Evolutionary conservation across 495 filamentous ascomycete species (phyloP).

Genomic region (Pyronema omphalodes): DNA sequence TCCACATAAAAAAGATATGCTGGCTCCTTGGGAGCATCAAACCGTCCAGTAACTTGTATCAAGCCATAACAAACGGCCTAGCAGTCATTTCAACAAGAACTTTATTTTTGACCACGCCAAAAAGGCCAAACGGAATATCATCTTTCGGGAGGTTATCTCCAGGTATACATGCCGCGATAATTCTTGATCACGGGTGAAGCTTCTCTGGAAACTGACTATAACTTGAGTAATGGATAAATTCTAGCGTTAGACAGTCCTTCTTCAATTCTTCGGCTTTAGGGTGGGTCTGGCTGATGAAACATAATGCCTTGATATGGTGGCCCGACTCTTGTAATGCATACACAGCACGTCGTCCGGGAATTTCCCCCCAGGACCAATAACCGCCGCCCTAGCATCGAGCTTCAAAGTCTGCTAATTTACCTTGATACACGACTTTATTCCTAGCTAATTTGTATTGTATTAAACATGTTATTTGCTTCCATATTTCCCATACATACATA

Average conservation of each 20-base stretch:
- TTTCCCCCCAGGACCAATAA: conserved; percentile 50
- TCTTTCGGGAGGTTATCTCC: conserved; percentile 36
- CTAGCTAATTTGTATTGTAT: conserved; percentile 58
- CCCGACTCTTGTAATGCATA: conserved; percentile 48
- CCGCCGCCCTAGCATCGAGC: conserved; percentile 1
- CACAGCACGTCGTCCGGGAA: conserved; percentile 49
- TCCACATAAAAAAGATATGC: conserved; percentile 23
- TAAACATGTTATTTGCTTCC: conserved; percentile 35
- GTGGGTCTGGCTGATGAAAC: conserved; percentile 48
- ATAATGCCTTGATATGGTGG: conserved; percentile 41
- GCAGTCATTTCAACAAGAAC: conserved; percentile 67
- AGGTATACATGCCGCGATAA: conserved; percentile 48
- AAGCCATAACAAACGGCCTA: conserved; percentile 51
- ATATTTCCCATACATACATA: conserved; percentile 33
- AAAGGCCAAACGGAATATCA: conserved; percentile 26
- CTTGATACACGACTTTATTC: conserved; percentile 29
- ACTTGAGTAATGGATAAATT: conserved; percentile 33
- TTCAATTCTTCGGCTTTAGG: conserved; percentile 43
- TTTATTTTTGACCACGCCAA: conserved; percentile 33
- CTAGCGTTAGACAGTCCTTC: conserved; percentile 33
- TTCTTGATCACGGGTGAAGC: conserved; percentile 29
- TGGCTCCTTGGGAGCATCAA: conserved; percentile 55
- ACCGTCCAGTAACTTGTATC: conserved; percentile 32
- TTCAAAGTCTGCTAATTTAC: background rate
- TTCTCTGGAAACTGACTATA: conserved; percentile 36